Base-by-base conservation (phyloP, 1,139 yeast genomes). In the Blastobotrys raffinosifermentans region DNA sequence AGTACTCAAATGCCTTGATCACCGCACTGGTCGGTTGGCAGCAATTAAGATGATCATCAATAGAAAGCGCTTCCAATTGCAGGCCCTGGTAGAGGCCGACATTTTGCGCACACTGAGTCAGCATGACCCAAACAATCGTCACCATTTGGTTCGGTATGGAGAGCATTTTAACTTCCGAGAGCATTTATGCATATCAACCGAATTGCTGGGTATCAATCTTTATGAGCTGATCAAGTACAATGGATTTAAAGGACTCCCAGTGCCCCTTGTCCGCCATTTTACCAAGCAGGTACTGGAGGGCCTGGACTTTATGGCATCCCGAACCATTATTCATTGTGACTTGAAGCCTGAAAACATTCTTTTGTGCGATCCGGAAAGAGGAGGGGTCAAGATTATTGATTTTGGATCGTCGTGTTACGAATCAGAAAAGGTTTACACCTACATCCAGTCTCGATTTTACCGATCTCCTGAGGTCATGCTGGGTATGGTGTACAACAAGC, bases 331-430 rank as follows among this genome's bases (percentile, higher is more conserved):
- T 22, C 95, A 85, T 54, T 85, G 94, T 51, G 95, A 85, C 57
- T 85, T 11, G 87, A 93, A 93, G 57, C 99, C 99, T 0, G 99
- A 93, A 53, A 93, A 93, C 59, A 83, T 93, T 31, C 65, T 93
- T 36, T 63, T 93, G 20, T 75, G 83, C 38, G 80, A 83, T 39
- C 77, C 89, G 0, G 95, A 86, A 56, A 75, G 77, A 44, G 95
- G 97, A 2, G 81, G 78, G 39, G 75, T 93, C 45, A 93, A 91
- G 60, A 80, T 93, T 35, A 89, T 93, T 51, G 99, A 93, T 62
- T 93, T 93, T 63, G 99, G 99, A 1, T 78, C 93, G 9, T 95
- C 98, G 0, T 93, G 98, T 58, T 89, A 84, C 53, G 94, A 91
- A 42, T 67, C 84, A 38, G 93, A 86, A 53, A 82, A 94, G 1